These are phyloP conservation scores for Leccinum fuscescens DNA, from an alignment of 1,284 basidiomycete species.

Conservation along the genomic window DNA sequence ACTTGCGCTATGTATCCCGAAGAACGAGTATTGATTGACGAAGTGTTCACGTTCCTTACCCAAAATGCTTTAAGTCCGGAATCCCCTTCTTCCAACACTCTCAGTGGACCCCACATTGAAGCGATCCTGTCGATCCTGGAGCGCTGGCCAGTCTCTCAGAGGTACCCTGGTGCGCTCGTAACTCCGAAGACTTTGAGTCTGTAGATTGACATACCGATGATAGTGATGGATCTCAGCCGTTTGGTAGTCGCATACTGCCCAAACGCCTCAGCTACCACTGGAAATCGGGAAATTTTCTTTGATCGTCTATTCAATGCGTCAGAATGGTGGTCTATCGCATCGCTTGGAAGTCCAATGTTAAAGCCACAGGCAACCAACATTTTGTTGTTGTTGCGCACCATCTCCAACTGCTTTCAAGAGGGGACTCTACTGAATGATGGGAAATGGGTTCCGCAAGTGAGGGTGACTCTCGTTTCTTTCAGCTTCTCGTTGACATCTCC, in stretches of 20 bases:
- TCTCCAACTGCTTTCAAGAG: slow-evolving; percentile 80
- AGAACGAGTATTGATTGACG: slow-evolving; percentile 63
- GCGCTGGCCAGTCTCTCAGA: slow-evolving; percentile 77
- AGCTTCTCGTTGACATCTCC: slow-evolving; percentile 5
- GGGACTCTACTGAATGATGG: slow-evolving; percentile 42
- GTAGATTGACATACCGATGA: slow-evolving; percentile 2
- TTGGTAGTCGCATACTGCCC: slow-evolving; percentile 71
- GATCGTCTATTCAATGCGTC: slow-evolving; percentile 65
- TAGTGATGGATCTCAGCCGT: slow-evolving; percentile 87
- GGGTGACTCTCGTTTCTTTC: neutral
- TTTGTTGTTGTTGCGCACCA: slow-evolving; percentile 76
- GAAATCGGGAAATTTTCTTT: slow-evolving; percentile 53
- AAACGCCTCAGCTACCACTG: slow-evolving; percentile 45
- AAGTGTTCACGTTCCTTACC: slow-evolving; percentile 65
- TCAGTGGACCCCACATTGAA: slow-evolving; percentile 55
- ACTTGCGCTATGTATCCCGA: slow-evolving; percentile 67
- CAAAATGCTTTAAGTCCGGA: slow-evolving; percentile 45
- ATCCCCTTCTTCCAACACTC: slow-evolving; percentile 30
- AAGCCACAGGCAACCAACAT: slow-evolving; percentile 85
- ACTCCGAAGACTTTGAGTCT: neutral
- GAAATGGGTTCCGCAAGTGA: slow-evolving; percentile 54
- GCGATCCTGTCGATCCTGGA: slow-evolving; percentile 65
- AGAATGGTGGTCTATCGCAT: slow-evolving; percentile 54
- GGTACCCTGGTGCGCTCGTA: slow-evolving; percentile 72
- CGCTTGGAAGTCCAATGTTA: slow-evolving; percentile 50